Conservation (phyloP, 306 rosid species). For the Arachis stenosperma region DNA sequence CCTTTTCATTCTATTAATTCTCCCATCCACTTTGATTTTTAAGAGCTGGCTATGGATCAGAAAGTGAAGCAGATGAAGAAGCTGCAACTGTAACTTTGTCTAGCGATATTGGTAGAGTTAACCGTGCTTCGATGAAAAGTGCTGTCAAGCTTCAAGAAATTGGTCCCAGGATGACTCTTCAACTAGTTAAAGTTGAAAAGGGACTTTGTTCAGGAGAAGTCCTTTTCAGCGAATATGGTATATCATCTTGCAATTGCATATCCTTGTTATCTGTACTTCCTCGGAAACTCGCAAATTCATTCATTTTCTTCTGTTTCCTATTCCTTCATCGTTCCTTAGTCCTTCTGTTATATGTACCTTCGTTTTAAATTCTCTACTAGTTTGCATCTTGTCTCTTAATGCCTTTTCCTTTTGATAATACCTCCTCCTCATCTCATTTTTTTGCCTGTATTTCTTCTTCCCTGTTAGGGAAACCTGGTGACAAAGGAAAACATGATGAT, state of each 20-base stretch:
- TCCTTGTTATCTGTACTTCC: constrained; percentile 7
- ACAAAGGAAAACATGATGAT: constrained; percentile 47
- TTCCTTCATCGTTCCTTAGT: neutral
- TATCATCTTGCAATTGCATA: constrained; percentile 20
- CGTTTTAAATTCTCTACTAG: neutral
- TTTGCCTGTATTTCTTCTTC: neutral
- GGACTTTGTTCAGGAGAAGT: constrained; percentile 85
- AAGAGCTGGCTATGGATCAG: constrained; percentile 97
- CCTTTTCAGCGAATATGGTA: constrained; percentile 85
- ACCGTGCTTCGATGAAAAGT: constrained; percentile 83
- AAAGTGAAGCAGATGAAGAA: constrained; percentile 96
- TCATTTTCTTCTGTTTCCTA: neutral
- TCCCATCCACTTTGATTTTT: constrained; percentile 34
- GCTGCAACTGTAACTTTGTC: constrained; percentile 85
- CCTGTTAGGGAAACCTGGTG: constrained; percentile 49
- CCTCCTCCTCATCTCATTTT: neutral
- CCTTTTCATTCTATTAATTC: neutral
- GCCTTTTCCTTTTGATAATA: neutral
- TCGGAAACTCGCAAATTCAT: neutral
- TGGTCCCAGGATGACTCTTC: constrained; percentile 95
- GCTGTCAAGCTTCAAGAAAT: constrained; percentile 97
- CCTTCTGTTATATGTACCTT: neutral
- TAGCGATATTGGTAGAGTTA: constrained; percentile 77
- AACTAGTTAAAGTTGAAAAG: constrained; percentile 83
- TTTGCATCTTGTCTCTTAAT: neutral